Evolutionary conservation across 345 rosid species (phyloP).

Genomic region (Salix udensis): DNA sequence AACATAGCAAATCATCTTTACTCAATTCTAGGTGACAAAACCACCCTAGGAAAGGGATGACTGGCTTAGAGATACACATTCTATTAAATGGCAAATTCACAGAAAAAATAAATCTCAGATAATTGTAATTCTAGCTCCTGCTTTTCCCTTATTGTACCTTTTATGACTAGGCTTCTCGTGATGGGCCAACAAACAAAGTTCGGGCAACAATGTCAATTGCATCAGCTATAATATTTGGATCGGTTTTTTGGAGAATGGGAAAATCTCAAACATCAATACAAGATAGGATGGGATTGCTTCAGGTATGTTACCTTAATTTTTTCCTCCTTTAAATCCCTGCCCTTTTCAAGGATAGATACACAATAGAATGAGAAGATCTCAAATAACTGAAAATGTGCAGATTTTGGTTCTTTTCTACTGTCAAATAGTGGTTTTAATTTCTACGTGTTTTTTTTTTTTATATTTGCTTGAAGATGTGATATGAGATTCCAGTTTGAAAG

Average conservation of each 20-base stretch:
- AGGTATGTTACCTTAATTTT: conserved; percentile 43
- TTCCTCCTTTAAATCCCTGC: conserved; percentile 12
- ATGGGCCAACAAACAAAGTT: conserved; percentile 97
- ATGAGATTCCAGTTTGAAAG: not conserved
- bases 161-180: conserved; percentile 73
- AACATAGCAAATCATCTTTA: conserved; percentile 6
- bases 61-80: not conserved
- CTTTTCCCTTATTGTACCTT: conserved; percentile 20
- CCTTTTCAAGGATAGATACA: not conserved
- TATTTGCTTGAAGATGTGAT: not conserved
- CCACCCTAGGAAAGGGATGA: conserved; percentile 4
- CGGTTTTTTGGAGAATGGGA: conserved; percentile 98
- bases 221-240: conserved; percentile 96
- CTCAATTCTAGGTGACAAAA: not conserved
- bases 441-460: conserved; percentile 4
- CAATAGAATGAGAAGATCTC: too few relatives aligned
- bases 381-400: not conserved
- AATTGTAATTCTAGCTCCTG: conserved; percentile 1
- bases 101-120: not conserved
- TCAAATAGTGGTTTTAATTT: not conserved
- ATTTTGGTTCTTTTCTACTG: not conserved
- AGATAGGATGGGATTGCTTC: conserved; percentile 97
- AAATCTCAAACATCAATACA: conserved; percentile 89
- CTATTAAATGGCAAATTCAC: not conserved
- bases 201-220: conserved; percentile 96